These are phyloP conservation scores for Colletotrichum theobromicola DNA, from an alignment of 2,329 filamentous ascomycete genomes.

Conservation along the genomic window DNA sequence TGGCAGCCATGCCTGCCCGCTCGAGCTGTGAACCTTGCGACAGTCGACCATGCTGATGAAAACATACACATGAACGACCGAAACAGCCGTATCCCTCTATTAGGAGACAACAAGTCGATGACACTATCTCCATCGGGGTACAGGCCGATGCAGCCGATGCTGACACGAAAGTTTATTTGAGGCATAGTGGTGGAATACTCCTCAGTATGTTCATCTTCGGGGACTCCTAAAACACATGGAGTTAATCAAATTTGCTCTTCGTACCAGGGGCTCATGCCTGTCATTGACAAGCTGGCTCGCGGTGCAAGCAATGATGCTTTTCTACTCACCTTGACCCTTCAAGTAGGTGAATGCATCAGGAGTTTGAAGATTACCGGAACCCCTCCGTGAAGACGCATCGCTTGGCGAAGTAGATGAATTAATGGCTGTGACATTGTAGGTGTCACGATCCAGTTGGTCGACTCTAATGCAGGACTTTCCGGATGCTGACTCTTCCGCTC, in stretches of 20 bases:
- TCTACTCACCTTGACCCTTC: not conserved
- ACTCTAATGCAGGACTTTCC: not conserved
- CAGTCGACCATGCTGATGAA: not conserved
- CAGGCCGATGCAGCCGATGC: not conserved
- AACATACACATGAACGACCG: not conserved
- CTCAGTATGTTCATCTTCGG: not conserved
- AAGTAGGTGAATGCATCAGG: not conserved
- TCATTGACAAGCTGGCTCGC: not conserved
- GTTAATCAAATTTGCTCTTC: not conserved
- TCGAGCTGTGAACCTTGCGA: not conserved
- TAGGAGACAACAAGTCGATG: not conserved
- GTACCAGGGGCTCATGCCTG: not conserved
- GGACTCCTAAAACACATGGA: not conserved
- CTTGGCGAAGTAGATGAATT: not conserved
- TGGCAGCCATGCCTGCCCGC: not conserved
- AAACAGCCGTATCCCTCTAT: not conserved
- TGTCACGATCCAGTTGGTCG: not conserved
- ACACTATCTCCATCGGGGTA: not conserved
- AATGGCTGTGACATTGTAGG: not conserved
- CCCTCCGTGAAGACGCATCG: not conserved
- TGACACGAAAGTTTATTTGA: not conserved
- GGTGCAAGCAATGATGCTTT: not conserved
- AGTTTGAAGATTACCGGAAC: not conserved
- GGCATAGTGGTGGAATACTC: not conserved
- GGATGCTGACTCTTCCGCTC: not conserved